Evolutionary conservation across 495 filamentous ascomycete genomes (phyloP), one percentile per base, ranked within the genome.

Genomic region (Penicillium pancosmium): DNA sequence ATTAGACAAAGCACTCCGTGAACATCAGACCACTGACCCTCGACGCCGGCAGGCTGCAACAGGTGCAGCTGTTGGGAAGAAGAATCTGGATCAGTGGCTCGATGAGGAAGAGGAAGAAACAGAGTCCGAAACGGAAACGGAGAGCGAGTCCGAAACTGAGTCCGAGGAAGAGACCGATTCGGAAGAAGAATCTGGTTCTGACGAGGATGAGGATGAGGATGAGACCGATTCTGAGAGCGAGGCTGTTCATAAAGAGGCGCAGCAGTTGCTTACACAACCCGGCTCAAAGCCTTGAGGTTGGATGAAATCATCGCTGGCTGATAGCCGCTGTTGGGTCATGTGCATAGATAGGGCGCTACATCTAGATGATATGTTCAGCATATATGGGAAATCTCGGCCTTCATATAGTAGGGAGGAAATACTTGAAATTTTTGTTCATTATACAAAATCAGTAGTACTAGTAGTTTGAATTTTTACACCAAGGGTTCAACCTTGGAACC

Each of bases 1-100:
- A 59, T 72, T 93, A 55, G 89, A 92, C 59, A 76, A 77, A 55
- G 81, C 80, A 5, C 78, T 80, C 15, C 66, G 75, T 47, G 70
- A 77, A 57, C 72, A 74, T 59, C 68, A 78, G 52, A 68, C 38
- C 58, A 73, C 47, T 34, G 64, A 50, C 15, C 55, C 64, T 11
- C 44, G 66, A 27, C 61, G 60, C 15, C 54, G 61, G 21, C 57
- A 54, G 13, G 19, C 51, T 4, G 52, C 44, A 5, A 38, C 51
- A 7, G 55, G 55, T 6, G 56, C 65, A n/a, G 61, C 56, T 23
- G 50, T 64, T 60, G 84, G 79, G 66, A 75, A 66, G 49, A 96
- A 93, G 83, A 88, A 84, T 18, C 76, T 97, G 63, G 89, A 97
- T 77, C 89, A 96, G 70, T 98, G 94, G 91, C 78, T 97, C 55